These are phyloP conservation scores for Mucor piriformis DNA, from an alignment of 371 early-diverging fungal species.

Conservation along the genomic window DNA sequence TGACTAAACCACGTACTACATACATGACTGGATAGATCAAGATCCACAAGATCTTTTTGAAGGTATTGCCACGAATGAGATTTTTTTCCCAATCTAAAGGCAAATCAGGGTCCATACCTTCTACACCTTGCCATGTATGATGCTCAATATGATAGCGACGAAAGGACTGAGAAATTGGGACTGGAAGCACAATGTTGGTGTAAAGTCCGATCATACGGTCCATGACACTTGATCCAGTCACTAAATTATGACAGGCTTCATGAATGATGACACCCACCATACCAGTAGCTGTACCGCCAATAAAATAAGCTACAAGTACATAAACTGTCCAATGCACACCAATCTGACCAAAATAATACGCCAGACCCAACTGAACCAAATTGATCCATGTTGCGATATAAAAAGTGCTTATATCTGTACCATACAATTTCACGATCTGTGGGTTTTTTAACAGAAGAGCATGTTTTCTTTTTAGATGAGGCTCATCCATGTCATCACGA, in stretches of 20 bases:
- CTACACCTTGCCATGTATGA: slow-evolving; percentile 94
- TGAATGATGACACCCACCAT: slow-evolving; percentile 85
- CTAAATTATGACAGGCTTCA: slow-evolving; percentile 88
- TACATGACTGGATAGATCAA: slow-evolving; percentile 90
- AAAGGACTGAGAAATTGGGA: slow-evolving; percentile 82
- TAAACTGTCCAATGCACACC: slow-evolving; percentile 63
- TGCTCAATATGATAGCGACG: slow-evolving; percentile 96
- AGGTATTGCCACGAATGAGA: slow-evolving; percentile 75
- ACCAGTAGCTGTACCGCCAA: slow-evolving; percentile 85
- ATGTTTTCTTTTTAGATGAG: slow-evolving; percentile 88
- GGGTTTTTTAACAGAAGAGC: slow-evolving; percentile 86
- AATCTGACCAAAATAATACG: slow-evolving; percentile 77
- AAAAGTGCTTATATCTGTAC: slow-evolving; percentile 78
- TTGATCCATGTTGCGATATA: slow-evolving; percentile 74
- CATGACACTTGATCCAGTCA: slow-evolving; percentile 62
- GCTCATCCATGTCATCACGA: slow-evolving; percentile 90
- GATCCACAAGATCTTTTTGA: slow-evolving; percentile 80
- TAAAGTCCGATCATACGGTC: slow-evolving; percentile 84
- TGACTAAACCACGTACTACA: slow-evolving; percentile 82
- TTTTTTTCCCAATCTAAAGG: slow-evolving; percentile 89
- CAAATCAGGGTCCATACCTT: slow-evolving; percentile 92
- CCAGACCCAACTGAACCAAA: slow-evolving; percentile 71
- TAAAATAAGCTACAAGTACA: slow-evolving; percentile 65
- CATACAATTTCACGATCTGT: slow-evolving; percentile 83
- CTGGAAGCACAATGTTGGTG: slow-evolving; percentile 84